phyloP scores from a whole-genome alignment of 441 rosid genomes.

The Biscutella auriculata region DNA sequence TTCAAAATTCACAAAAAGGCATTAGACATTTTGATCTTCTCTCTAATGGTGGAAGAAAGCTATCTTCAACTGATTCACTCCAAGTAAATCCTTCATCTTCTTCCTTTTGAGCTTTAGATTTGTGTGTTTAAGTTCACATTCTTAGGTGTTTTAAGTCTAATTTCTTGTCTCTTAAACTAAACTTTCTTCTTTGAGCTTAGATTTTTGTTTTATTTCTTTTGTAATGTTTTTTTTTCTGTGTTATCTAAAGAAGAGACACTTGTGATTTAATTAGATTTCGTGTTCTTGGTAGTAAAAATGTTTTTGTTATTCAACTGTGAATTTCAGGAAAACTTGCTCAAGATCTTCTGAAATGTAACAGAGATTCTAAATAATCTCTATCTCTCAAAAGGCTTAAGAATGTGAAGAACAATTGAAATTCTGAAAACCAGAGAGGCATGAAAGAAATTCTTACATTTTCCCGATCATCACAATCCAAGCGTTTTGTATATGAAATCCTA shows the following conservation, averaged over 20 bases:
- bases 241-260: neutral
- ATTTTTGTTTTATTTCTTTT: too few relatives aligned
- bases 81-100: too few relatives aligned
- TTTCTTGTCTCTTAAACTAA: too few relatives aligned
- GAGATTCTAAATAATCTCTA: conserved; percentile 1
- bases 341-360: neutral
- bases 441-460: neutral
- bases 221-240: too few relatives aligned
- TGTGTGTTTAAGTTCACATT: too few relatives aligned
- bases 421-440: neutral
- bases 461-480: conserved; percentile 25
- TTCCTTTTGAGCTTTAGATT: too few relatives aligned
- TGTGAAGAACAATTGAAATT: neutral
- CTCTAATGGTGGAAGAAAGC: too few relatives aligned
- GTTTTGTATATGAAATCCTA: neutral
- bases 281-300: neutral
- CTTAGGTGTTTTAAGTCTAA: too few relatives aligned
- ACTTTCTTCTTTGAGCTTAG: too few relatives aligned
- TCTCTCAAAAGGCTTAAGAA: conserved; percentile 2
- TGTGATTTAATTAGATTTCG: neutral
- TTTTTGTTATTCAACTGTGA: neutral
- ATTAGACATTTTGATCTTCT: too few relatives aligned
- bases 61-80: too few relatives aligned
- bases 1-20: too few relatives aligned
- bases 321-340: neutral